Percentiles rank a stretch among this genome's conserved stretches.
Conservation (phyloP, 352 stramenopile species). For the Pythium chondricola region DNA sequence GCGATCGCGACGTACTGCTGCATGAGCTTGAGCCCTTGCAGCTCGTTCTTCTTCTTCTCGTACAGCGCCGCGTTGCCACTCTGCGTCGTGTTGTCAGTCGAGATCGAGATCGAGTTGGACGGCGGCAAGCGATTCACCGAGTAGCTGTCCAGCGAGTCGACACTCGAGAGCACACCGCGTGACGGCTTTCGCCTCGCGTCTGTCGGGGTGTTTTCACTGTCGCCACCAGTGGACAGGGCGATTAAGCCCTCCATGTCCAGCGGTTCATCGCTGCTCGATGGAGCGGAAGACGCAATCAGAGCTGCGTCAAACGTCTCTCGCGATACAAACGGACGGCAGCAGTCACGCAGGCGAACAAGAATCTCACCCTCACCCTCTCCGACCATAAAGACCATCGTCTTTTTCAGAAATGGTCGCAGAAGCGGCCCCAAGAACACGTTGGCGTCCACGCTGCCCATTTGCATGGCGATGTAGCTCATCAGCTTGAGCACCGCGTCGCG, state of each 20-base stretch:
- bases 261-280: constrained; percentile 24
- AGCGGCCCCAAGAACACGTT: constrained; percentile 91
- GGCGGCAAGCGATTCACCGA: constrained; percentile 14
- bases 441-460: constrained; percentile 86
- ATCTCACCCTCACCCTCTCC: constrained; percentile 50
- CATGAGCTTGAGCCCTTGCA: constrained; percentile 77
- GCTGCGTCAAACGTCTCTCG: constrained; percentile 83
- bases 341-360: constrained; percentile 51
- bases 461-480: constrained; percentile 75
- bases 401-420: constrained; percentile 85
- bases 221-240: neutral
- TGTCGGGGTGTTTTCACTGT: constrained; percentile 4
- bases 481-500: constrained; percentile 79
- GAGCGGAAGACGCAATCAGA: constrained; percentile 45
- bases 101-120: constrained; percentile 1
- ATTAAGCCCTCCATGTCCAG: constrained; percentile 19
- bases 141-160: constrained; percentile 65
- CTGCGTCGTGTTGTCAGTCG: neutral
- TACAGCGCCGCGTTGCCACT: constrained; percentile 24
- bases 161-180: constrained; percentile 51
- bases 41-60: constrained; percentile 71
- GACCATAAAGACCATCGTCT: constrained; percentile 75
- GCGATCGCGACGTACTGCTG: constrained; percentile 84
- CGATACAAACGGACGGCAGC: constrained; percentile 60
- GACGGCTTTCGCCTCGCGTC: constrained; percentile 6